Evolutionary conservation across 805 yeast species (phyloP), one percentile per base, ranked within the genome.

Genomic region (Blastobotrys peoriensis): DNA sequence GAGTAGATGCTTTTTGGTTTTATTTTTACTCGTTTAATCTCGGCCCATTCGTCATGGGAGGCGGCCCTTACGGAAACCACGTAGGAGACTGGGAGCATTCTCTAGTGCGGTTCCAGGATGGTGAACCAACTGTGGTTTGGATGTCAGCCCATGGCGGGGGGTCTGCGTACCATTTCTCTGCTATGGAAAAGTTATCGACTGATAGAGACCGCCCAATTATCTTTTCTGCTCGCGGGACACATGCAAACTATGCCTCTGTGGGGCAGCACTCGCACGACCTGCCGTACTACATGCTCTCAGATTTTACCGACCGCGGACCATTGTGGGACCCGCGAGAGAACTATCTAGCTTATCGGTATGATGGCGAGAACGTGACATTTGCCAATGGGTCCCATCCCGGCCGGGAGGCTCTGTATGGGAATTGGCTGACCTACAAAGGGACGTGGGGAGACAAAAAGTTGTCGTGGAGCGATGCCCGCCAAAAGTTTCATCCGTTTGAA

Each of bases 141-240:
- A 84, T 93, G 94, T 82, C 94, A 22, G 98, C 97, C 0, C 98
- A 91, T 64, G 96, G 97, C 1, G 97, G 98, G 9, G 98, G 98
- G 5, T 83, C 88, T 23, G 96, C 95, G 0, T 91, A 83, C 60
- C 72, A 73, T 50, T 89, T 81, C 61, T 71, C 75, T n/a, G 83
- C 86, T 19, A 64, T 89, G 44, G 95, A 87, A 59, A 81, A 79
- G 55, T 68, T 74, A 48, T 73, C 69, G 40, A 54, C 61, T 9
- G 66, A 70, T 41, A 54, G 59, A 6, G 55, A 56, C 25, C 71
- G 84, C 53, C 97, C 98, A 0, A 73, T 88, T 17, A 75, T 93
- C 0, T 93, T 85, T 62, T 78, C 93, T 17, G 96, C 97, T 0
- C 72, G 96, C 50, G 98, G 98, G 0, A 91, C 98, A 0, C 98